Evolutionary conservation across 495 filamentous ascomycete species (phyloP), one percentile per base, ranked within the genome.

Genomic region (Rhizodiscina lignyota): DNA sequence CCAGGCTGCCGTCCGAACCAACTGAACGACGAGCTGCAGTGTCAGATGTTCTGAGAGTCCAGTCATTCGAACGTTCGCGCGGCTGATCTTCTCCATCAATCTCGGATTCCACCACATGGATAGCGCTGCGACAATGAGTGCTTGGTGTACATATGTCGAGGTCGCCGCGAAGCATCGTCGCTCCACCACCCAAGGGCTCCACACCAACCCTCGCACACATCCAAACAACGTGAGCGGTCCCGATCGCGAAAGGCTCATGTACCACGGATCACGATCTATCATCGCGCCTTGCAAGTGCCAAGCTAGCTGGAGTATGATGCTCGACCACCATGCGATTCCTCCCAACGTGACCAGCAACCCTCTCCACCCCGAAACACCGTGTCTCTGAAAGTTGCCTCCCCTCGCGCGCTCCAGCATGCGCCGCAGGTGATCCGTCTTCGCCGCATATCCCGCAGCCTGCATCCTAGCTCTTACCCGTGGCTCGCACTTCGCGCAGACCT

Each of bases 71-170:
- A 11, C 10, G 10, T 11, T 6, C 10, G 10, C 10, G 19, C 64
- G 72, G 27, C 62, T 64, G n/a, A 72, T 56, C 45, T 72, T 72
- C 41, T 77, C 56, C 40, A 66, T 63, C 46, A 83, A 62, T 36
- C 66, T 68, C 4, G 79, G 79, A 42, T 85, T 86, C 78, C 81
- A 92, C 71, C 77, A 84, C 10, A 74, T 51, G 2, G 75, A 67
- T 4, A 69, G 43, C 18, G 77, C 41, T 18, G 68, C 70, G 2
- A 67, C 53, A 16, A 64, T 39, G 18, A 77, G 56, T 12, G 65
- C 56, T 57, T 50, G 41, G 6, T 26, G 18, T 21, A 38, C 24
- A 27, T 27, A 27, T 6, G 6, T 13, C 6, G 13, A 13, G 30
- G 30, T 16, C 8, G 30, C 30, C 8, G 30, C 8, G 24, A 8